phyloP scores from a whole-genome alignment of 495 filamentous ascomycete species.

The Lentithecium fluviatile region DNA sequence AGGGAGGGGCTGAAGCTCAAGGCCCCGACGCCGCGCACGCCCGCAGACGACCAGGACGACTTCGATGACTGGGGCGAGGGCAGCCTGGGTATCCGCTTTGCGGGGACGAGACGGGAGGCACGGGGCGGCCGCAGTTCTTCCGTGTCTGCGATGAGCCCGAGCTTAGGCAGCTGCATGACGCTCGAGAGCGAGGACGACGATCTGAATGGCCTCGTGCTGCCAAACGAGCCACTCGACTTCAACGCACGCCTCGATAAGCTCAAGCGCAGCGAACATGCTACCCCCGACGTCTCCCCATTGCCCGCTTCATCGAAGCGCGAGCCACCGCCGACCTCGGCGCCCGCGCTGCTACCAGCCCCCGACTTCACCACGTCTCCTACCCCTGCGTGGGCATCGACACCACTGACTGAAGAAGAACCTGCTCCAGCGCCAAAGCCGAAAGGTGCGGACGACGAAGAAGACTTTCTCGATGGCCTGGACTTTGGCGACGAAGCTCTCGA shows the following conservation, averaged over 20 bases:
- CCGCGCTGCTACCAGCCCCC: slow-evolving; percentile 7
- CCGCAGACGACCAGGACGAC: slow-evolving; percentile 60
- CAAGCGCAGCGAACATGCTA: slow-evolving; percentile 37
- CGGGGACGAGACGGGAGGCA: slow-evolving; percentile 73
- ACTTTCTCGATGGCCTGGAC: slow-evolving; percentile 85
- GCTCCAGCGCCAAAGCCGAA: slow-evolving; percentile 39
- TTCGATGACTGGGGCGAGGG: slow-evolving; percentile 93
- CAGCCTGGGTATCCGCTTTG: slow-evolving; percentile 83
- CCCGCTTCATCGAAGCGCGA: slow-evolving; percentile 23
- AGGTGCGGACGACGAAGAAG: slow-evolving; percentile 59
- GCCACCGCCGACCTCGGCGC: slow-evolving; percentile 30
- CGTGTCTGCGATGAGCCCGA: slow-evolving; percentile 84
- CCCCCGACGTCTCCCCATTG: slow-evolving; percentile 28
- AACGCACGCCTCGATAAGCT: slow-evolving; percentile 70
- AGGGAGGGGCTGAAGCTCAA: slow-evolving; percentile 44
- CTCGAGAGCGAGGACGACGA: slow-evolving; percentile 93
- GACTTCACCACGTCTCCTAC: slow-evolving; percentile 5
- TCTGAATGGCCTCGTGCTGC: slow-evolving; percentile 79
- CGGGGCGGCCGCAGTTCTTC: slow-evolving; percentile 79
- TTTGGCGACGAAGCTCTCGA: slow-evolving; percentile 82
- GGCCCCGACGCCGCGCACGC: slow-evolving; percentile 53
- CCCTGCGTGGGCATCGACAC: not conserved
- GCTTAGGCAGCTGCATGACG: slow-evolving; percentile 83
- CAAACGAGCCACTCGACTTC: slow-evolving; percentile 78
- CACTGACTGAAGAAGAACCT: slow-evolving; percentile 2